A percentile compares a stretch with the other conserved stretches of the same genome.
Evolutionary conservation across 2,329 filamentous ascomycete genomes (phyloP).

Genomic region (Penicillium sp.): DNA sequence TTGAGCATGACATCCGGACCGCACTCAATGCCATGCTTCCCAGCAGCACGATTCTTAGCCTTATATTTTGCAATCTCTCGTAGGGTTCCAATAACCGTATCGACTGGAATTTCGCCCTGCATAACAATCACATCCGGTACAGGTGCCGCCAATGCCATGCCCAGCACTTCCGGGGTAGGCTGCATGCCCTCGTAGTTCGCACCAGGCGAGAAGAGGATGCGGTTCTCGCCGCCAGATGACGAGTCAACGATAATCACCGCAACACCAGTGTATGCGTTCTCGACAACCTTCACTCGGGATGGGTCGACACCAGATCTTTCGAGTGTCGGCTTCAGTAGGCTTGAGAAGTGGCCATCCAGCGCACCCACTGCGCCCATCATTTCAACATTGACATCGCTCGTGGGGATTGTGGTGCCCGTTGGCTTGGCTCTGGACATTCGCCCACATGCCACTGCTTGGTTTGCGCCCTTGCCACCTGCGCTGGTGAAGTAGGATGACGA

Average conservation of each 20-base stretch:
- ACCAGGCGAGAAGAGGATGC: constrained; percentile 71
- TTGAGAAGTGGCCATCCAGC: constrained; percentile 61
- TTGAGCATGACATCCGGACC: constrained; percentile 72
- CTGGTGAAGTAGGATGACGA: constrained; percentile 74
- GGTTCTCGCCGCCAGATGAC: constrained; percentile 67
- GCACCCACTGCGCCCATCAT: constrained; percentile 73
- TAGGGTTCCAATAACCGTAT: constrained; percentile 64
- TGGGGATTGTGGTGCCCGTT: constrained; percentile 18
- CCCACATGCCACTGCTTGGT: constrained; percentile 87
- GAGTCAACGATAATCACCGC: constrained; percentile 76
- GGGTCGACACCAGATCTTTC: constrained; percentile 62
- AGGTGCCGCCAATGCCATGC: constrained; percentile 38
- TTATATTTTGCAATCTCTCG: constrained; percentile 33
- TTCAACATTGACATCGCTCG: constrained; percentile 50
- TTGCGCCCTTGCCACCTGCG: constrained; percentile 90
- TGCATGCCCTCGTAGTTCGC: constrained; percentile 60
- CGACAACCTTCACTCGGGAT: constrained; percentile 50
- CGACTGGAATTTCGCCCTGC: constrained; percentile 74
- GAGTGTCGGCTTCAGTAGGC: constrained; percentile 59
- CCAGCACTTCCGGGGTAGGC: constrained; percentile 40
- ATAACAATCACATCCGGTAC: constrained; percentile 66
- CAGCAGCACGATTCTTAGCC: constrained; percentile 46
- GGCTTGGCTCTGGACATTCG: constrained; percentile 66
- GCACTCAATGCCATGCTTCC: constrained; percentile 34
- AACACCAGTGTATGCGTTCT: constrained; percentile 61